Conservation (phyloP, 2,329 filamentous ascomycete genomes). For the Ustilaginoidea virens region DNA sequence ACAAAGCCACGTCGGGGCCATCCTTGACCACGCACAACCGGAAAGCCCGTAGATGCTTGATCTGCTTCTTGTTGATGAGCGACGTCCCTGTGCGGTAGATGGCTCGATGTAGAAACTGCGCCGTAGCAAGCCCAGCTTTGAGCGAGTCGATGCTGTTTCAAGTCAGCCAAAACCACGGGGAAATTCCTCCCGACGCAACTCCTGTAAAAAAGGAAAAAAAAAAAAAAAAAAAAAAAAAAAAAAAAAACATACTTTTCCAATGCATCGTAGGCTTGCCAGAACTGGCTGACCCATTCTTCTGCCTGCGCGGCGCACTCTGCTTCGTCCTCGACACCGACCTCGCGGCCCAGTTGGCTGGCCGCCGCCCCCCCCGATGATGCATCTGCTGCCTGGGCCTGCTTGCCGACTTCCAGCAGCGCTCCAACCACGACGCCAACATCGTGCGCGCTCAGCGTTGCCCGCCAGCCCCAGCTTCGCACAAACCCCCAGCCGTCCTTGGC, state of each 20-base stretch:
- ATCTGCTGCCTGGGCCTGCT: conserved; percentile 25
- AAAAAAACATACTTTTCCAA: conserved; percentile 43
- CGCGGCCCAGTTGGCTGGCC: conserved; percentile 18
- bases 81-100: conserved; percentile 88
- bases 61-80: conserved; percentile 84
- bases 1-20: conserved; percentile 78
- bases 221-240: too few species aligned
- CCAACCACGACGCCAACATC: conserved; percentile 90
- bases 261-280: conserved; percentile 60
- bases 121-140: conserved; percentile 61
- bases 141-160: conserved; percentile 53
- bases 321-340: conserved; percentile 33
- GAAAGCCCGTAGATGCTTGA: conserved; percentile 82
- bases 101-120: conserved; percentile 78
- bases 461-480: conserved; percentile 94
- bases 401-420: conserved; percentile 84
- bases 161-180: too few species aligned
- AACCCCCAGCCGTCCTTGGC: conserved; percentile 93
- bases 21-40: conserved; percentile 94
- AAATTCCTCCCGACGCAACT: too few species aligned
- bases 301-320: conserved; percentile 34
- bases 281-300: conserved; percentile 50
- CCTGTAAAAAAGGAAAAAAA: too few species aligned
- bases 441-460: conserved; percentile 80
- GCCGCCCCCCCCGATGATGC: conserved; percentile 8